Conservation (phyloP, 2,329 filamentous ascomycete genomes). For the Trichoderma hamatum region DNA sequence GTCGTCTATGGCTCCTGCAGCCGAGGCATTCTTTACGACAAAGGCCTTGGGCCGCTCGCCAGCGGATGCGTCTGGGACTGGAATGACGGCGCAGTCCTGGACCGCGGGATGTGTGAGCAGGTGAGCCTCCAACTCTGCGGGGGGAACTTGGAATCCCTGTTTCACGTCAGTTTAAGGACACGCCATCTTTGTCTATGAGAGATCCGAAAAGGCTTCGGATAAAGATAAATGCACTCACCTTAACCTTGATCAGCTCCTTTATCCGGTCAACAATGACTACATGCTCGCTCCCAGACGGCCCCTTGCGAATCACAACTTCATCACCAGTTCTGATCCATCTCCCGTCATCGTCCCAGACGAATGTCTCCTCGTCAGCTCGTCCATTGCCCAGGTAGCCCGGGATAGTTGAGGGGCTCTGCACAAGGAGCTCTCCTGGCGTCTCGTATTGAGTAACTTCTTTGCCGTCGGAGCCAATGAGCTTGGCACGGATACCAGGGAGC, state of each 20-base stretch:
- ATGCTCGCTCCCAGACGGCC: conserved; percentile 72
- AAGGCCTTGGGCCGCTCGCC: conserved; percentile 66
- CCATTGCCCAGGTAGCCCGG: conserved; percentile 87
- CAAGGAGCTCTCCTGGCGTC: conserved; percentile 76
- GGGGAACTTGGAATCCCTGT: conserved; percentile 66
- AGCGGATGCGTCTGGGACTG: conserved; percentile 43
- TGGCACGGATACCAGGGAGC: conserved; percentile 63
- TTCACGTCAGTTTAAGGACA: too few species aligned
- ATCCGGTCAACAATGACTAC: conserved; percentile 77
- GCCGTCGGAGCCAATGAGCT: conserved; percentile 67
- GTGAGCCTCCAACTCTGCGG: conserved; percentile 74
- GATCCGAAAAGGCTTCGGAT: too few species aligned
- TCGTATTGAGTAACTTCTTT: conserved; percentile 69
- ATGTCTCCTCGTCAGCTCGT: conserved; percentile 82
- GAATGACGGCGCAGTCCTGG: conserved; percentile 66
- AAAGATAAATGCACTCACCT: conserved; percentile 51
- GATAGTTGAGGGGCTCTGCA: conserved; percentile 75
- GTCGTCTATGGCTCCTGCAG: conserved; percentile 45
- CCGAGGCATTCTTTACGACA: conserved; percentile 55
- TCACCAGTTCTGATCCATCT: conserved; percentile 85
- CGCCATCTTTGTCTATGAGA: too few species aligned
- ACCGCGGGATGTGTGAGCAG: conserved; percentile 71
- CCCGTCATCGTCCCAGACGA: conserved; percentile 65
- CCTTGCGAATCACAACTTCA: conserved; percentile 70
- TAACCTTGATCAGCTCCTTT: conserved; percentile 65